phyloP scores from a whole-genome alignment of 495 filamentous ascomycete species.

The Hypomontagnella monticulosa region DNA sequence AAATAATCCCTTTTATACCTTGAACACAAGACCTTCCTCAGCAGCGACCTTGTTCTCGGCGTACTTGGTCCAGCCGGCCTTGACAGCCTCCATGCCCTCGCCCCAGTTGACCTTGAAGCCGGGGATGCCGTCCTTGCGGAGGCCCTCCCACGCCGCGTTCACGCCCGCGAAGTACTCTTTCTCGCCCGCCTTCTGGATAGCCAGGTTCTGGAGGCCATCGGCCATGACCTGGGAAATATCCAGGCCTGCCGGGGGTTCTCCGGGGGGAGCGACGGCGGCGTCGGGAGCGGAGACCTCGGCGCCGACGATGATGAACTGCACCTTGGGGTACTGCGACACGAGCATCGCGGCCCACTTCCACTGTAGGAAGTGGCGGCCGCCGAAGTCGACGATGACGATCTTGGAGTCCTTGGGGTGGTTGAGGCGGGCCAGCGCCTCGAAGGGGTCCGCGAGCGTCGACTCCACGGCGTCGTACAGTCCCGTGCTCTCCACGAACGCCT shows the following conservation, averaged over 20 bases:
- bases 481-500: conserved; percentile 44
- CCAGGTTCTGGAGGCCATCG: conserved; percentile 51
- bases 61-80: conserved; percentile 57
- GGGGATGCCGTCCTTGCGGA: conserved; percentile 47
- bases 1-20: conserved; percentile 14
- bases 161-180: conserved; percentile 47
- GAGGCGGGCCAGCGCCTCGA: conserved; percentile 27
- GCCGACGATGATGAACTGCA: conserved; percentile 55
- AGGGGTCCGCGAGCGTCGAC: conserved; percentile 41
- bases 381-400: conserved; percentile 64
- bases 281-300: conserved; percentile 44
- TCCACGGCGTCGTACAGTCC: conserved; percentile 50
- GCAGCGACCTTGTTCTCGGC: conserved; percentile 51
- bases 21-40: conserved; percentile 58
- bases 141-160: conserved; percentile 45
- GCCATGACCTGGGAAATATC: conserved; percentile 56
- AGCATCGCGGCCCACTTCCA: conserved; percentile 51
- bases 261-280: conserved; percentile 29
- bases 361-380: conserved; percentile 53
- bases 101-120: conserved; percentile 56
- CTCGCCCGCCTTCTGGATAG: conserved; percentile 45
- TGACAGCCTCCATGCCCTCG: conserved; percentile 53
- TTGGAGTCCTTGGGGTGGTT: conserved; percentile 44
- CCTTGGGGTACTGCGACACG: conserved; percentile 32
- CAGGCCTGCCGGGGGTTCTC: conserved; percentile 7